Base-by-base conservation (phyloP, 2,329 filamentous ascomycete species). In the Endocalyx cinctus region DNA sequence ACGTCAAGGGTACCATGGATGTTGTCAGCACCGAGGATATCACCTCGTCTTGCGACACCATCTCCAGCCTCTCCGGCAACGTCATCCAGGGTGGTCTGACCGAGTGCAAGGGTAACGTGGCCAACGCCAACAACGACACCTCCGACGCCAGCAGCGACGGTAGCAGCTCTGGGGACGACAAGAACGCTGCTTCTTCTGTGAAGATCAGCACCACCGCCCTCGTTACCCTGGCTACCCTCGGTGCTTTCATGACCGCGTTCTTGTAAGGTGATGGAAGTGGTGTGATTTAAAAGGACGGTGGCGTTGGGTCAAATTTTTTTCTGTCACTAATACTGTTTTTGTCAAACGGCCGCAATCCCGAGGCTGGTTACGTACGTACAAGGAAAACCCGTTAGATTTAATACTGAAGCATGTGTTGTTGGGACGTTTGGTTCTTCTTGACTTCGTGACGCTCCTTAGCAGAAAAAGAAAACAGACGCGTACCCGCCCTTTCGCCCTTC, bases 1-100 rank as follows among this genome's bases (percentile, higher is more conserved):
- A 81, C 44, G 84, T 89, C 48, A 72, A 74, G 55, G 86, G 86
- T 63, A 77, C 76, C 41, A 84, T 87, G 59, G 80, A 82, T 53
- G 66, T 86, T 47, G 70, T 79, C 51, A 80, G 74, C 47, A 84
- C 81, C 33, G 72, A 69, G 39, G 69, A 82, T 42, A 79, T 86
- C 43, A 43, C 45, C 38, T 52, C 59, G 37, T 77, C 62, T 17
- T 78, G 84, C 70, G 56, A 62, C 33, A 46, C 55, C 19, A 75
- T 84, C 58, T 58, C 76, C 38, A 52, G 67, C 41, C 55, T 69
- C 22, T 39, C 58, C 12, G 58, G 62, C 33, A 62, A 58, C 33
- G 58, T 65, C 40, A 60, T 73, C 44, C 65, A 68, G 58, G 76
- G 74, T 45, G 58, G 57, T 43, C 66, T 58, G 51, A 59, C 42